A percentile compares a stretch with the other conserved stretches of the same genome.
These are phyloP conservation scores for Carex scoparia DNA, from an alignment of 176 grass and related monocot genomes.

Conservation along the genomic window DNA sequence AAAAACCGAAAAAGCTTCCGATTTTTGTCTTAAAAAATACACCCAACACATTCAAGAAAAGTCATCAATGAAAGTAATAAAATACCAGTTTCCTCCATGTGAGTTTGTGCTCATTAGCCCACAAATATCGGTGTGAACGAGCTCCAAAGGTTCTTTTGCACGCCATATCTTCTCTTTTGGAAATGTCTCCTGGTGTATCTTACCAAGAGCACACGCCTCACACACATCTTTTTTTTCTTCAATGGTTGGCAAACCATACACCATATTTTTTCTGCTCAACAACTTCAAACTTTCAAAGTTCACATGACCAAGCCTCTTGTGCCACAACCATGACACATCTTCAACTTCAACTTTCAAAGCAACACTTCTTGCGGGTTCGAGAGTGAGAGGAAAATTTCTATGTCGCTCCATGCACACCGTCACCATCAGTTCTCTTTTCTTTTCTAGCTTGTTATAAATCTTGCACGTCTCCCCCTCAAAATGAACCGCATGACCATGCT, in stretches of 20 bases:
- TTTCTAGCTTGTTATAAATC: neutral
- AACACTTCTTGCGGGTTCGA: neutral
- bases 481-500: too few species aligned
- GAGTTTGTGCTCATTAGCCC: neutral
- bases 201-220: neutral
- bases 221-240: neutral
- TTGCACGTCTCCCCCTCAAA: too few species aligned
- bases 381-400: neutral
- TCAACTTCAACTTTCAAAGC: neutral
- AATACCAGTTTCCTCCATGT: neutral
- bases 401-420: neutral
- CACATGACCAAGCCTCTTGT: neutral
- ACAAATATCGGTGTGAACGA: neutral
- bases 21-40: neutral
- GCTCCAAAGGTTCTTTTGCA: neutral
- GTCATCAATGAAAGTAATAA: neutral
- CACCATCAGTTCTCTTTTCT: neutral
- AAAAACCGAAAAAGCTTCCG: neutral
- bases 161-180: neutral
- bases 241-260: neutral
- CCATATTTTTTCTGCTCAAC: neutral
- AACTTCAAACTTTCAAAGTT: slow-evolving; percentile 10
- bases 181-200: neutral
- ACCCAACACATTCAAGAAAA: slow-evolving; percentile 8
- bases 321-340: neutral